Evolutionary conservation across 139 green algal genomes (phyloP), one percentile per base, ranked within the genome.

Genomic region (Chlamydomonas incerta): DNA sequence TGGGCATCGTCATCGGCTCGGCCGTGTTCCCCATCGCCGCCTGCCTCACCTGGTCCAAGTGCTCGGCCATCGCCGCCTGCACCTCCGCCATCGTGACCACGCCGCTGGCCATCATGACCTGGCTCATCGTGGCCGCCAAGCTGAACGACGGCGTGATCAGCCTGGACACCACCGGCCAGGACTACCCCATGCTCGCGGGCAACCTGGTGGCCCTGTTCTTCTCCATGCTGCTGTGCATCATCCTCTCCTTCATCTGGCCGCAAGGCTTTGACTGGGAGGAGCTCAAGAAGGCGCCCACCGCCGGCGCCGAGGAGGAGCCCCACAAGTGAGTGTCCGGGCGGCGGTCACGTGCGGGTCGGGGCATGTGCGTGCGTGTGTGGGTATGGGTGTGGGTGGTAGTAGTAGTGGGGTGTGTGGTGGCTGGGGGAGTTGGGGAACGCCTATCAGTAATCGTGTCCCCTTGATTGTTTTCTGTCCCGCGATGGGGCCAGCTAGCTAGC

Each of bases 121-220:
- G 96, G 83, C 73, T 89, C 35, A 72, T 91, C 41, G 87, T 79
- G 41, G 81, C 82, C 47, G 71, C 88, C 57, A 85, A 65, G 50
- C 83, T 91, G 21, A 88, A 89, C 55, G 57, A 87, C 72, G 83
- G 88, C 37, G 47, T 70, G 35, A 31, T 91, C 15, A 72, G 81
- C 57, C 55, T 87, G 37, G 71, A 87, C 20, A 91, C 87, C 62
- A 91, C 87, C 21, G 87, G 82, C 71, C 77, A 91, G 86, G 92
- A 98, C 81, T 97, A 96, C 87, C 92, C 95, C 63, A 98, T 98
- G 96, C 89, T 98, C 55, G 93, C 91, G 20, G 95, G 96, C 72
- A 98, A 98, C 87, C 76, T 98, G 35, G 90, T 94, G 2, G 91
- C 95, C 57, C 95, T 98, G 47, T 72, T 92, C n/a, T 91, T 93